Conservation (phyloP, 73 alveolate species). For the Symbiodinium pilosum region DNA sequence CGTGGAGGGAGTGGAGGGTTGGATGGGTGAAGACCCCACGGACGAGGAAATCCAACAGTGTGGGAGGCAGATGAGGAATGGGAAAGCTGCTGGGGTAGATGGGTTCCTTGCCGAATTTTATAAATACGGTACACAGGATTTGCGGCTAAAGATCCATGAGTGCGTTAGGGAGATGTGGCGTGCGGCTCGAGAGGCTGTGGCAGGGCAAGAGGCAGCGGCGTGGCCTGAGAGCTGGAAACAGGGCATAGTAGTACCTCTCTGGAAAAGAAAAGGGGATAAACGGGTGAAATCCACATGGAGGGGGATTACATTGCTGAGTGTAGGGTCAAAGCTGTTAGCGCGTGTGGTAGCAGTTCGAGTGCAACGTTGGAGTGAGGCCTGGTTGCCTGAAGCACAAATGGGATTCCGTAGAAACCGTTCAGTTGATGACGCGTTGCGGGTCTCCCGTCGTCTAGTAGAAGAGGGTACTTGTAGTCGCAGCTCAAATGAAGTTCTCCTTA, state of each 20-base stretch:
- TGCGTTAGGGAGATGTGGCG: not conserved
- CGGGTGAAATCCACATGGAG: not conserved
- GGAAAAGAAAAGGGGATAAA: not conserved
- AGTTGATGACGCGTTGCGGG: slow-evolving; percentile 34
- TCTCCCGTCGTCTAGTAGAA: slow-evolving; percentile 19
- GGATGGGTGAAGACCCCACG: not conserved
- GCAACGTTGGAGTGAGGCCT: not conserved
- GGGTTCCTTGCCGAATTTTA: slow-evolving; percentile 39
- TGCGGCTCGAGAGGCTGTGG: not conserved
- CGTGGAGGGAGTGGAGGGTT: not conserved
- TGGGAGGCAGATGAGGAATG: not conserved
- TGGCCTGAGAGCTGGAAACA: not conserved
- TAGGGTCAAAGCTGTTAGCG: slow-evolving; percentile 30
- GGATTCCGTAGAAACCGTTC: not conserved
- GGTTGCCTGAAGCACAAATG: not conserved
- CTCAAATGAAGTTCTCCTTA: not conserved
- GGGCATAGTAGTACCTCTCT: not conserved
- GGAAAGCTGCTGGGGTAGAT: slow-evolving; percentile 36
- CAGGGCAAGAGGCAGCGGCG: not conserved
- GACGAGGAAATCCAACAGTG: not conserved
- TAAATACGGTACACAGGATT: not conserved
- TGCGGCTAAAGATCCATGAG: not conserved
- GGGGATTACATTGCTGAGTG: slow-evolving; percentile 19
- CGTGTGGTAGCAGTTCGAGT: slow-evolving; percentile 4
- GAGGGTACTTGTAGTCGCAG: not conserved